Base-by-base conservation (phyloP, 805 yeast species). In the Wickerhamomyces chaumierensis region DNA sequence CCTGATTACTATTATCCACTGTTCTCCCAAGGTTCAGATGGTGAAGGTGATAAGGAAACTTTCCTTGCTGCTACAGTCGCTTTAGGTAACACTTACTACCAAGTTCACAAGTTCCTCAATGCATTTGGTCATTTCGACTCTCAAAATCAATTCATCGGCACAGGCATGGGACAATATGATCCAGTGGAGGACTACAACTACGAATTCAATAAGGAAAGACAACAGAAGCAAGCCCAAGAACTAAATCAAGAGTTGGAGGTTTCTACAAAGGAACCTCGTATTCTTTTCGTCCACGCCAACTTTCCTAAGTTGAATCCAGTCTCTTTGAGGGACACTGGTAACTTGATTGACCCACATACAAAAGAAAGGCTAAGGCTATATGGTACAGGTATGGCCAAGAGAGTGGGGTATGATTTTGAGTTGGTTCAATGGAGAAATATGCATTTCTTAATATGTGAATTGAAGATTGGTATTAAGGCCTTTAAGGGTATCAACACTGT, bases 281-380 rank as follows among this genome's bases (percentile, higher is more conserved):
- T 61, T 15, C 48, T 76, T 42, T 78, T 79, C 48, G 69, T 78
- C 37, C 86, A 79, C 52, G 74, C 82, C 28, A 78, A 79, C 51
- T 71, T 66, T 58, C 84, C 84, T 7, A 79, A 79, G 52, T 56
- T 78, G 42, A 74, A 79, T 49, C 84, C 85, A 2, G 70, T 78
- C 65, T 57, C 58, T 14, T 61, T 78, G 42, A 66, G 62, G 40
- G 42, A 51, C n/a, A 61, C 61, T 4, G 65, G 63, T 3, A 63
- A 66, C 38, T 13, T 25, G n/a, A 61, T 69, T 2, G 56, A 63
- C 36, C 59, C 61, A 33, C 63, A 59, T 19, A 62, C 62, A 8
- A 73, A 71, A 3, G 58, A 68, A 13, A 58, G 83, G 43, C 56
- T 67, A n/a, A 57, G 85, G 42, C 52, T 77, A 12, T 78, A 74